These are phyloP conservation scores for Eragrostis tef DNA, from an alignment of 202 grass and related monocot species.

Conservation along the genomic window DNA sequence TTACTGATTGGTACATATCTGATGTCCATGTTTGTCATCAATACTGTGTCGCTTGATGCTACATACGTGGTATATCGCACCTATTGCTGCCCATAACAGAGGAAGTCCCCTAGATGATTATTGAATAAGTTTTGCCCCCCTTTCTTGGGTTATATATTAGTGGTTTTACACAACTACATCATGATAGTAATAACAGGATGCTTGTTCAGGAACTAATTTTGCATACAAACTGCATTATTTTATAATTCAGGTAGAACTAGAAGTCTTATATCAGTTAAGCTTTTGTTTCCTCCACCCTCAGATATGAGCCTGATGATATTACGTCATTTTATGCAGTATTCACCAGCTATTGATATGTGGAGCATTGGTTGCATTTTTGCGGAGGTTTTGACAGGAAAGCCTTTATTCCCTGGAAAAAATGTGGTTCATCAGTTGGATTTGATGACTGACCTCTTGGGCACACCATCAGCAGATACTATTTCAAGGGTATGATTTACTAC, in stretches of 20 bases:
- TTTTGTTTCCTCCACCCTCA: not conserved
- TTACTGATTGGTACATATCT: not conserved
- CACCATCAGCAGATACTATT: conserved; percentile 70
- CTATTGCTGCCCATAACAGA: not conserved
- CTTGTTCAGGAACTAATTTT: conserved; percentile 46
- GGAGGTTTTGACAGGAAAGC: conserved; percentile 91
- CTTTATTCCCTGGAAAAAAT: conserved; percentile 99
- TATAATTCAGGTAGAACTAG: conserved; percentile 22
- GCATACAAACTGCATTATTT: conserved; percentile 33
- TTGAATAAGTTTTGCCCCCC: not conserved
- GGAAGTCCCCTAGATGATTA: not conserved
- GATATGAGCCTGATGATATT: conserved; percentile 32
- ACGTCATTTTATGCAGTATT: conserved; percentile 71
- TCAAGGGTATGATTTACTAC: conserved; percentile 64
- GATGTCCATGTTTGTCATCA: not conserved
- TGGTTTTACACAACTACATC: conserved; percentile 1
- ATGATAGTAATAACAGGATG: conserved; percentile 11
- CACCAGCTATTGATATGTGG: conserved; percentile 94
- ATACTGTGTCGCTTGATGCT: not conserved
- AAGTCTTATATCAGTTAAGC: conserved; percentile 31
- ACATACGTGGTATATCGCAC: not conserved
- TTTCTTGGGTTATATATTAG: not conserved
- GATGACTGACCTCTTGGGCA: conserved; percentile 94
- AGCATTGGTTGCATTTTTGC: conserved; percentile 99
- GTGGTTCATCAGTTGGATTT: conserved; percentile 97